These are phyloP conservation scores for Pythium insidiosum DNA, from an alignment of 352 stramenopile genomes.

Conservation along the genomic window DNA sequence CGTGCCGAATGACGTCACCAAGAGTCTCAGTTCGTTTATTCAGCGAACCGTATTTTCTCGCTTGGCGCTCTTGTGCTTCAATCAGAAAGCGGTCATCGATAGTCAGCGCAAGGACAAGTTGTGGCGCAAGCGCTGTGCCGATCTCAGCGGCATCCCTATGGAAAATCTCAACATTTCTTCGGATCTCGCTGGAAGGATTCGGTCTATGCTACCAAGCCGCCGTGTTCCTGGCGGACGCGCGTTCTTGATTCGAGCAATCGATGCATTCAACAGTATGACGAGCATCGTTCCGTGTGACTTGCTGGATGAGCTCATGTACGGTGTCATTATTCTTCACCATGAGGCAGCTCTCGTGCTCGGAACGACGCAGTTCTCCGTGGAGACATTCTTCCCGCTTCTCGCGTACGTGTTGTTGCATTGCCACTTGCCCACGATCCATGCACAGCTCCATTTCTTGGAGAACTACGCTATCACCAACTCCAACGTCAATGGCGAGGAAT, in stretches of 20 bases:
- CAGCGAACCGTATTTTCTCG: conserved; percentile 70
- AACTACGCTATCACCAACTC: conserved; percentile 73
- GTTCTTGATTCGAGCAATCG: conserved; percentile 58
- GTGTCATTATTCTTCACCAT: conserved; percentile 75
- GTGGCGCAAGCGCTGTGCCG: conserved; percentile 66
- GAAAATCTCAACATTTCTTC: conserved; percentile 47
- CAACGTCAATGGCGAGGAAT: conserved; percentile 80
- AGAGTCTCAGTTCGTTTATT: conserved; percentile 69
- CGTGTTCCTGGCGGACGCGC: conserved; percentile 26
- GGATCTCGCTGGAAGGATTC: conserved; percentile 59
- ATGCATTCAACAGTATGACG: conserved; percentile 74
- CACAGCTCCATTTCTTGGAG: conserved; percentile 75
- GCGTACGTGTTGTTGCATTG: conserved; percentile 77
- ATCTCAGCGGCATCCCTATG: conserved; percentile 55
- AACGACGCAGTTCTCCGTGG: conserved; percentile 80
- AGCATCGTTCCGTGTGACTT: conserved; percentile 79
- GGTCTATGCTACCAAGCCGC: conserved; percentile 36
- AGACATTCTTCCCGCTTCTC: conserved; percentile 82
- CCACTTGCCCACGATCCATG: conserved; percentile 59
- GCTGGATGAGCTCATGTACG: conserved; percentile 80
- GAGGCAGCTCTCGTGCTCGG: conserved; percentile 82
- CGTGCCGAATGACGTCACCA: conserved; percentile 62
- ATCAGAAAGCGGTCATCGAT: conserved; percentile 52
- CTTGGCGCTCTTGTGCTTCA: conserved; percentile 69
- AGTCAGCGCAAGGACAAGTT: conserved; percentile 80